Conservation (phyloP, 345 rosid genomes). For the Acer yangbiense region DNA sequence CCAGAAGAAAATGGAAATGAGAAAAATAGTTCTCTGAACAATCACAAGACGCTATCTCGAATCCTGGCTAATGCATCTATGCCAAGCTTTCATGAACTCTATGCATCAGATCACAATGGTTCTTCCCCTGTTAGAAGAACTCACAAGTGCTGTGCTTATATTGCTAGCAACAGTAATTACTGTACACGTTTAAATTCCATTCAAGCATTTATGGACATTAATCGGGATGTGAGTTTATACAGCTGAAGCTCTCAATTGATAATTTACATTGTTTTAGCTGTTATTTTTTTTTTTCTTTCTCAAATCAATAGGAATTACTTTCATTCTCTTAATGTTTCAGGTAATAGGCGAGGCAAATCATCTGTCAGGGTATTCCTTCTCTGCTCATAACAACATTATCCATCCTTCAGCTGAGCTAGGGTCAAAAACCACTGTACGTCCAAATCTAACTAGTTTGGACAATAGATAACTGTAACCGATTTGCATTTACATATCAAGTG, state of each 20-base stretch:
- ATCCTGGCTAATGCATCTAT: conserved; percentile 74
- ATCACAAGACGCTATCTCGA: conserved; percentile 49
- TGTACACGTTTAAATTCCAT: conserved; percentile 82
- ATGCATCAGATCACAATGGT: conserved; percentile 42
- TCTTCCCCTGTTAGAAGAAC: conserved; percentile 48
- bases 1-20: conserved; percentile 79
- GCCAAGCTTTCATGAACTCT: conserved; percentile 71
- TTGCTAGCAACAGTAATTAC: conserved; percentile 73
- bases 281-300: conserved; percentile 11
- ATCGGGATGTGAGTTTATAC: conserved; percentile 75
- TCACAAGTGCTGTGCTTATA: conserved; percentile 91
- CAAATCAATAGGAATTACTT: conserved; percentile 13
- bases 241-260: neutral
- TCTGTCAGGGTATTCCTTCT: conserved; percentile 80
- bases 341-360: conserved; percentile 86
- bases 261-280: neutral
- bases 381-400: conserved; percentile 76
- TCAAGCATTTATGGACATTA: conserved; percentile 89
- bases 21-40: conserved; percentile 56
- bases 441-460: neutral
- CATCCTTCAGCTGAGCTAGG: conserved; percentile 86
- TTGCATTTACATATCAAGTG: neutral
- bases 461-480: neutral
- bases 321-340: conserved; percentile 38
- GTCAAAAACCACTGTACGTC: conserved; percentile 82